A percentile compares a stretch with the other conserved stretches of the same genome.
Conservation (phyloP, 768 basidiomycete genomes). For the Rossbeevera mucosa region DNA sequence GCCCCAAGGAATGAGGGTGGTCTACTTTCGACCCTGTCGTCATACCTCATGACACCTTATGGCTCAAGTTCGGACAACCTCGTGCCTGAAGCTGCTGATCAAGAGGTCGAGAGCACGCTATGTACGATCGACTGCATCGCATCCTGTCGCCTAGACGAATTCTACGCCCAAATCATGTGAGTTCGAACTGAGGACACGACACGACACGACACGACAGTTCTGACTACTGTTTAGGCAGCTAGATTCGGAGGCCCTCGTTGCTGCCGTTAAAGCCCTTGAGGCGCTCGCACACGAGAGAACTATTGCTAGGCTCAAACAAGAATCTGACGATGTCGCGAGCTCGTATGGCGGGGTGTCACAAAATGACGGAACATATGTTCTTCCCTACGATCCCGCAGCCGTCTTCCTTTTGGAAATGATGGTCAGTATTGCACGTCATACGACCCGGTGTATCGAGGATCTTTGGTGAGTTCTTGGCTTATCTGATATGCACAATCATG, state of each 20-base stretch:
- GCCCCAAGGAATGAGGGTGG: slow-evolving; percentile 79
- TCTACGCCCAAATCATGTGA: slow-evolving; percentile 91
- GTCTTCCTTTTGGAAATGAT: slow-evolving; percentile 93
- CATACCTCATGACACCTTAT: slow-evolving; percentile 96
- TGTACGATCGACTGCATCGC: slow-evolving; percentile 94
- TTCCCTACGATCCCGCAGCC: slow-evolving; percentile 93
- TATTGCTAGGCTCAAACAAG: slow-evolving; percentile 69
- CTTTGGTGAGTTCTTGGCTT: slow-evolving; percentile 60
- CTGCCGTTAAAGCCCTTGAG: slow-evolving; percentile 82
- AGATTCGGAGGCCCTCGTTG: slow-evolving; percentile 72
- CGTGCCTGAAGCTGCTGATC: slow-evolving; percentile 84
- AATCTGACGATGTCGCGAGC: slow-evolving; percentile 52
- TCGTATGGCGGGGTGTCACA: slow-evolving; percentile 31
- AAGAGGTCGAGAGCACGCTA: slow-evolving; percentile 89
- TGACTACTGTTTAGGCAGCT: slow-evolving; percentile 55
- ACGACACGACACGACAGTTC: neutral
- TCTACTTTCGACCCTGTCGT: slow-evolving; percentile 86
- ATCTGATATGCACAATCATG: neutral
- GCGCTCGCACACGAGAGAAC: slow-evolving; percentile 88
- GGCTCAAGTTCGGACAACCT: slow-evolving; percentile 64
- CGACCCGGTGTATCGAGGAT: slow-evolving; percentile 76
- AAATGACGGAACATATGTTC: slow-evolving; percentile 45
- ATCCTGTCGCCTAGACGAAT: slow-evolving; percentile 88
- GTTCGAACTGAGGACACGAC: slow-evolving; percentile 33
- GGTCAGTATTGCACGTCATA: slow-evolving; percentile 81